A percentile compares a stretch with the other conserved stretches of the same genome.
Evolutionary conservation across 2,329 filamentous ascomycete species (phyloP).

Genomic region (Talaromyces marneffei): DNA sequence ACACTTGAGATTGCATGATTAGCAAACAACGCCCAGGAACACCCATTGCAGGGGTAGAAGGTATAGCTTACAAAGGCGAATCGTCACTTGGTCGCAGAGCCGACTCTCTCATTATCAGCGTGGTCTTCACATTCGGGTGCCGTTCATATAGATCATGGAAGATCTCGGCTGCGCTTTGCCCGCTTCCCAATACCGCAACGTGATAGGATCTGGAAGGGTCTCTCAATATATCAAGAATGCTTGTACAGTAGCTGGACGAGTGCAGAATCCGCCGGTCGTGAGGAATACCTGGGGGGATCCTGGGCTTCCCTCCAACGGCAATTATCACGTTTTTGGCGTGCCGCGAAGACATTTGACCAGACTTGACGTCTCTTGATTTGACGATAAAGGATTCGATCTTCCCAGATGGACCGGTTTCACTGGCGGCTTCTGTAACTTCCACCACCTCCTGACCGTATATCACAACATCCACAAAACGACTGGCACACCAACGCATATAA

Average conservation of each 20-base stretch:
- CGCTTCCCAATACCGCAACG: slow-evolving; percentile 79
- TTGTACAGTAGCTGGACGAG: slow-evolving; percentile 72
- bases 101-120: slow-evolving; percentile 72
- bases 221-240: slow-evolving; percentile 33
- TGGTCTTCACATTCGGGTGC: slow-evolving; percentile 75
- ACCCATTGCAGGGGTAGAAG: background rate
- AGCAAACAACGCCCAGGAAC: background rate
- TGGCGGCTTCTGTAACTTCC: slow-evolving; percentile 43
- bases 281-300: slow-evolving; percentile 65
- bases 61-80: slow-evolving; percentile 76
- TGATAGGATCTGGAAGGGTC: slow-evolving; percentile 50
- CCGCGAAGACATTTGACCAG: slow-evolving; percentile 36
- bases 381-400: slow-evolving; percentile 63
- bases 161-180: slow-evolving; percentile 92
- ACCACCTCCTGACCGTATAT: slow-evolving; percentile 73
- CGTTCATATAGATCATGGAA: slow-evolving; percentile 79
- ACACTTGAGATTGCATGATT: slow-evolving; percentile 51
- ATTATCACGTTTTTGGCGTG: slow-evolving; percentile 53
- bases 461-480: slow-evolving; percentile 67
- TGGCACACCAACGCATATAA: slow-evolving; percentile 88
- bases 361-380: slow-evolving; percentile 54
- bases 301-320: slow-evolving; percentile 62
- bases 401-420: background rate
- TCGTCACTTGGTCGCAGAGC: slow-evolving; percentile 89
- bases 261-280: slow-evolving; percentile 70